Evolutionary conservation across 164 flowering plant species (phyloP), one percentile per base, ranked within the genome.

Genomic region (Santalum album): DNA sequence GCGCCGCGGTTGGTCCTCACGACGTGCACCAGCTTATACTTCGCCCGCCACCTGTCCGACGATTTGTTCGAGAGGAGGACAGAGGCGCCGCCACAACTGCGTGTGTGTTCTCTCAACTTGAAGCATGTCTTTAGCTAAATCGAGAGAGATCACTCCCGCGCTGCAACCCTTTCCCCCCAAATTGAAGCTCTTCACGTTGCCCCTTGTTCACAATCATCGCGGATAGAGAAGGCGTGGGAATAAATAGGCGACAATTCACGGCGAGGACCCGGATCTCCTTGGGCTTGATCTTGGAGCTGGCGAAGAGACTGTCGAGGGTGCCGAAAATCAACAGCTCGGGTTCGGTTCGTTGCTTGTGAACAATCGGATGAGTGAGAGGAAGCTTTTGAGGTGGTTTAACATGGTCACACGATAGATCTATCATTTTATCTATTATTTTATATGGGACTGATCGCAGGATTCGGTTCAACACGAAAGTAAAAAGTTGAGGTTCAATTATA

Each of bases 121-220:
- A 35, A 74, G 55, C 48, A 77, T 21, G 52, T 77, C 74, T 29
- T 58, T 71, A 0, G 78, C 81, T 1, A 73, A 59, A 60, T 77
- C 78, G 44, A 73, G 38, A n/a, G 80, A 61, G 22, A 76, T 71
- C 1, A 76, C 65, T 3, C 81, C 76, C 12, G 81, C 78, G 54
- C 78, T 74, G 27, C 81, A 77, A 0, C 81, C 78, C 81, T 74
- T 77, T 17, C 81, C 81, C 0, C 74, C 74, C 58, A 77, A 51
- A 62, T 76, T 76, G 46, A 59, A 72, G 49, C 73, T 70, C 56
- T 23, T 60, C 9, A 69, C 58, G 44, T 76, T 72, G 12, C 75
- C 75, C 26, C 77, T 63, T 69, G 32, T 75, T 75, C 12, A 72
- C 70, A 38, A 76, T 73, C 77, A 76, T 70, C 7, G 77, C 69